Base-by-base conservation (phyloP, 352 stramenopile genomes). In the Peronosclerospora sorghi region DNA sequence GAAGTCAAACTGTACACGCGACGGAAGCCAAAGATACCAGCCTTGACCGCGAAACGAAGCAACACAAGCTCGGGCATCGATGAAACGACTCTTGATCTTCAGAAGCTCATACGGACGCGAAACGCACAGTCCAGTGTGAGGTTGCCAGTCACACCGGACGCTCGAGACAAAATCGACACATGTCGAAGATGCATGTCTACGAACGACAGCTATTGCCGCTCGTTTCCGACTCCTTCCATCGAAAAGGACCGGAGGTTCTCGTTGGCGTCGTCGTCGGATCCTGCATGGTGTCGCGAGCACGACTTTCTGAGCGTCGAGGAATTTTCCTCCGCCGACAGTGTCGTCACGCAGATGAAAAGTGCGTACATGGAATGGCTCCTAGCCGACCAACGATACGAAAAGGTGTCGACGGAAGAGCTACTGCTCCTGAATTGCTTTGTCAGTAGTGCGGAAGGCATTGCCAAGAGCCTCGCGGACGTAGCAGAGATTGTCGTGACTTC, bases 301-400 rank as follows among this genome's bases (percentile, higher is more conserved):
- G 75, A 91, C 19, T 66, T 91, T 28, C 39, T 88, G 8, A 88
- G 87, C 48, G 71, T 90, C 2, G 76, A 85, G 28, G 77, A 86
- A 45, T 90, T 90, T 28, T 73, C 60, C 8, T 64, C 85, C 4
- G 60, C 59, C 21, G 75, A 88, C 24, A 85, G n/a, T n/a, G n/a
- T 86, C 18, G 75, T 75, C 0, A 51, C 58, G 7, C 51, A 65
- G 36, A 86, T 91, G 71, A 86, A 86, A 41, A 53, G 67, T 36
- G 65, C 73, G 8, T 88, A 87, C 35, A 70, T 86, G 8, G 71
- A 84, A 58, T 86, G 73, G 73, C 59, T 87, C 12, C 73, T 90
- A 67, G 78, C 84, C 51, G 65, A 55, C 27, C 65, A 74, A 14
- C 73, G 74, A 12, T 88, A 73, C 51, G 68, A 88, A 39, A 69